Base-by-base conservation (phyloP, 805 yeast species). In the Saccharomycodes ludwigii region DNA sequence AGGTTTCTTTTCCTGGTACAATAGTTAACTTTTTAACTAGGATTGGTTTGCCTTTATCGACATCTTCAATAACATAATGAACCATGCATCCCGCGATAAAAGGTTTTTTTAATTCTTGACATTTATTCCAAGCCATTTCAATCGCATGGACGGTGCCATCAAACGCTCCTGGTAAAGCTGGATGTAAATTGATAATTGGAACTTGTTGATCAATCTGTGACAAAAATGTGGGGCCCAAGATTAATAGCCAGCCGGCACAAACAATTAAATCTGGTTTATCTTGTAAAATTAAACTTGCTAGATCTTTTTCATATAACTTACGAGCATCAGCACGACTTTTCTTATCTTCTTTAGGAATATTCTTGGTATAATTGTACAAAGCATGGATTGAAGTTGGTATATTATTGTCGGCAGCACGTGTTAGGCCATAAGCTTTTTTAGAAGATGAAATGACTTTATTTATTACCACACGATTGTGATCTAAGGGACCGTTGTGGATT, bases 231-330 rank as follows among this genome's bases (percentile, higher is more conserved):
- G 83, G 75, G 1, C 95, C 80, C 37, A 91, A 64, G 36, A 91
- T 91, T 32, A 91, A 68, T 86, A 91, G 77, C 98, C 98, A 91
- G 2, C 98, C 98, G 4, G 98, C 98, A 59, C 98, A 91, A 5
- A 91, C 96, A 24, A 91, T 75, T 40, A 91, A 64, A 42, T 81
- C 82, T 4, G 97, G 97, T 41, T 66, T 66, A 20, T 53, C 76
- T 34, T 63, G 51, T 16, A 82, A 52, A 15, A 91, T 71, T 16
- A 77, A 47, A 30, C 68, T 59, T 7, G 94, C 88, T 27, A 91
- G 65, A 40, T 91, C 95, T 26, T 56, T 50, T 54, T 91, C 88
- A 65, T 83, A 91, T 36, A 59, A 52, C 24, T 69, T 68, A 46
- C 98, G 66, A 4, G 83, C 83, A 6, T 42, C 47, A 23, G 58